Evolutionary conservation across 345 rosid genomes (phyloP), one percentile per base, ranked within the genome.

Genomic region (Linum trigynum): DNA sequence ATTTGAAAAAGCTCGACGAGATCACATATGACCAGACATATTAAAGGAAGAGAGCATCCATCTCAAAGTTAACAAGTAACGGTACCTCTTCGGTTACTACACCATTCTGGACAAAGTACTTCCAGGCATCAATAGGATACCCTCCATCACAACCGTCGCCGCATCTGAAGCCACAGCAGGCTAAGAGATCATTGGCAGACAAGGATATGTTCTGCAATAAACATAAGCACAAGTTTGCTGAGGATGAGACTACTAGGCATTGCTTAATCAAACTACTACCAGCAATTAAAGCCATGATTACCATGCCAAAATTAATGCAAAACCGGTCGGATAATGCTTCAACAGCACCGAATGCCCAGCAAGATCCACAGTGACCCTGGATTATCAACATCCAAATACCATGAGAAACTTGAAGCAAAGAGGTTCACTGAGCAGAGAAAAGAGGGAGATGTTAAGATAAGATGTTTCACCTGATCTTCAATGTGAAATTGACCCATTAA

Each of bases 341-440:
- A 58, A 90, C 96, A 61, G 99, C 97, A 72, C 88, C 99, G 83
- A 90, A 90, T 50, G 97, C 99, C 99, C 99, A 92, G 57, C 98
- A 92, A 75, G 98, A 88, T 74, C 98, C 98, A 73, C 98, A 92
- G 70, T 92, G 98, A 67, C 99, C 99, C 96, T 91, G 78, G 39
- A 77, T 35, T 69, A 69, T 69, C 69, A 75, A 41, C 67, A 75
- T 5, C n/a, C 59, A 66, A 39, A 73, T n/a, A 57, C 12, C 57
- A 8, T 78, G 35, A 57, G 72, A 15, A 72, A 63, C 59, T 71
- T 37, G 64, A 2, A 64, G 51, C 6, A 15, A 5, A 10, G 14
- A 10, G 56, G 1, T 40, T 61, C 9, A 39, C 36, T 23, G 2
- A 45, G 32, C 57, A 40, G 62, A 70, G n/a, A 57, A 38, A 57